Evolutionary conservation across 345 rosid species (phyloP), one percentile per base, ranked within the genome.

Genomic region (Populus alba): DNA sequence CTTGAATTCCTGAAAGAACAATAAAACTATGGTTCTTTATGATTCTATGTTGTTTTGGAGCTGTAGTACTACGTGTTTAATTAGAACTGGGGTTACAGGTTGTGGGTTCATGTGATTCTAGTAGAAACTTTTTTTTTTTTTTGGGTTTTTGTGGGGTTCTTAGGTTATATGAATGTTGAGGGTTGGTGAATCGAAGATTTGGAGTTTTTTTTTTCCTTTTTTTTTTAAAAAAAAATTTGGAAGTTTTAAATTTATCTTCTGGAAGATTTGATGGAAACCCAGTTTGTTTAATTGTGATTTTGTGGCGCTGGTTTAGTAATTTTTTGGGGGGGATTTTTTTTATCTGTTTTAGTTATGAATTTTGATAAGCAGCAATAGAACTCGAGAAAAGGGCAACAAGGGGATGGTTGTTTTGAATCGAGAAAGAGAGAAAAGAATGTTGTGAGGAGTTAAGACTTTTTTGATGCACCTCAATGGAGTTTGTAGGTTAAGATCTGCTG

Each of bases 81-180:
- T 57, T 57, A 57, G 63, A 57, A 57, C n/a, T 57, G 27, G 63
- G n/a, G 63, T 57, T 45, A 13, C 15, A 45, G 51, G 51, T 45
- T 57, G 63, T 57, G 63, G 29, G 63, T n/a, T 57, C 27, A 57
- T n/a, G 63, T 8, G 63, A n/a, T 57, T 57, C 27, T 23, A 57
- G 63, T 57, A n/a, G 10, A 55, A 41, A 41, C 45, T 39, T 41
- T 41, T 41, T 39, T 37, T 37, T 6, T 39, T 39, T 43, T 9
- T 45, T 2, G 15, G 49, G 16, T 45, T 45, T 45, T 45, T 3
- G 17, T 45, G 68, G 55, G 33, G 37, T 76, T 66, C 35, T 66
- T 72, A 53, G 81, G 73, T 66, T 53, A 13, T 45, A 29, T 23
- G 72, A 38, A 72, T 39, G 71, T 51, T 7, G 72, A 39, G 38